Conservation (phyloP, 345 rosid genomes). For the Gossypium herbaceum region DNA sequence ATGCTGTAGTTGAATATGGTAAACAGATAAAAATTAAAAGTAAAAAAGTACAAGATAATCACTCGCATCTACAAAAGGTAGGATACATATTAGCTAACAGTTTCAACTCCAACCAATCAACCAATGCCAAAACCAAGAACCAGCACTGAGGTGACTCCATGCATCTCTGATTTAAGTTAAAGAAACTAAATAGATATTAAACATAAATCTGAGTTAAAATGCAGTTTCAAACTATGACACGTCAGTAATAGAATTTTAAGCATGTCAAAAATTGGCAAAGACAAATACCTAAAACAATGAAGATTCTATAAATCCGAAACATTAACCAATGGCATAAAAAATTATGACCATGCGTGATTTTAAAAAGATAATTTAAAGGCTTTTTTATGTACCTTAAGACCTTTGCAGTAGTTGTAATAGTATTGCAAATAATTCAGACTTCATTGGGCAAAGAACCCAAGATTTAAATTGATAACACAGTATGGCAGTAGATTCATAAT, state of each 20-base stretch:
- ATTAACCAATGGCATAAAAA: neutral
- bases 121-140: slow-evolving; percentile 45
- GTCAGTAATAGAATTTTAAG: slow-evolving; percentile 12
- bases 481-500: neutral
- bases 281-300: slow-evolving; percentile 5
- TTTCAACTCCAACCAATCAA: slow-evolving; percentile 44
- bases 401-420: neutral
- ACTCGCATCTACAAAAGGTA: slow-evolving; percentile 25
- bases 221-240: slow-evolving; percentile 15
- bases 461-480: neutral
- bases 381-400: neutral
- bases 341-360: neutral
- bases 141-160: slow-evolving; percentile 45
- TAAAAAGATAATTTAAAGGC: neutral
- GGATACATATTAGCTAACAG: slow-evolving; percentile 51
- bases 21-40: neutral
- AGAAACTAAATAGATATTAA: slow-evolving; percentile 37
- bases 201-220: slow-evolving; percentile 16
- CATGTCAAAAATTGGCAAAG: neutral
- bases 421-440: slow-evolving; percentile 4
- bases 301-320: neutral
- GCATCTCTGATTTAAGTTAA: slow-evolving; percentile 55
- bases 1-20: neutral
- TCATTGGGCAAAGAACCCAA: neutral
- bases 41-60: slow-evolving; percentile 9